Base-by-base conservation (phyloP, 257 asterid species). In the Rhazya stricta region DNA sequence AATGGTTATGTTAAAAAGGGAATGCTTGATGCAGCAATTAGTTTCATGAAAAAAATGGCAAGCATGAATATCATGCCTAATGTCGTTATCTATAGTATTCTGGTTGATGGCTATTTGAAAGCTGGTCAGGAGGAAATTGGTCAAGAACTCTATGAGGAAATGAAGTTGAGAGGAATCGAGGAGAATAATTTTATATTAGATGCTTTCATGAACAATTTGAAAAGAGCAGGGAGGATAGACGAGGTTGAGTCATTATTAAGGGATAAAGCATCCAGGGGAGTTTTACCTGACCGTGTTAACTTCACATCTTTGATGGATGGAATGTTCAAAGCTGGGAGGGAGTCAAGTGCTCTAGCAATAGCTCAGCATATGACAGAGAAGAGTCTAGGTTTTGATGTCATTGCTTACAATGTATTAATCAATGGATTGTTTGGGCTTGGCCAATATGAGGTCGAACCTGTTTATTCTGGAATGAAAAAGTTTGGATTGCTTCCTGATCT, bases 261-360 rank as follows among this genome's bases (percentile, higher is more conserved):
- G 69, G 84, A 86, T 79, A 83, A 78, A 58, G 57, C 76, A 66
- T 86, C 89, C 10, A 83, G 83, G 56, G 97, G 96, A 70, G 81
- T 86, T 83, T 54, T 72, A 68, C 94, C 92, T 46, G 99, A 92
- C 84, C 83, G 73, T 81, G 96, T 92, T 46, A 94, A 86, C 76
- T 90, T 89, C 83, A 92, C 99, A 8, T 84, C 93, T 37, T 77
- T 94, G 77, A 90, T 94, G 92, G 97, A 92, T 80, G 95, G 85
- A 39, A 80, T 92, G 74, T 94, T 94, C 83, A 92, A 94, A 86
- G 82, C 90, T 50, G 97, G 97, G 70, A 87, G 85, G 81, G 88
- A 73, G 6, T 83, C 97, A 0, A 83, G 88, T 76, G 97, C 99
- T 75, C 85, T 94, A 53, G 88, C 83, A 79, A 83, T 89, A 66